Evolutionary conservation across 805 yeast genomes (phyloP).

Genomic region (Ascoidea rubescens): DNA sequence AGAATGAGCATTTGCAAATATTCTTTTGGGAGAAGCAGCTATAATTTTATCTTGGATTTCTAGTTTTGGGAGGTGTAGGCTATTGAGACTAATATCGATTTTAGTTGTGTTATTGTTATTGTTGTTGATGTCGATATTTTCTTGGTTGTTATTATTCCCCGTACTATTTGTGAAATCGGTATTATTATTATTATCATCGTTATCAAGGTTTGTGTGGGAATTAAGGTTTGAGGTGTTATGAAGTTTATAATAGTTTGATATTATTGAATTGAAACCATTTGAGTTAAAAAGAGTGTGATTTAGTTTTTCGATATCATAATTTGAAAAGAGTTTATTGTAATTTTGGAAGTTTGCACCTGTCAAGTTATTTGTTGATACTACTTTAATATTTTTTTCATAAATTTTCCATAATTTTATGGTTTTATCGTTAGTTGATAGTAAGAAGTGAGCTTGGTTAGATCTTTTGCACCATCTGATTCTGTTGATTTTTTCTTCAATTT

Average conservation of each 20-base stretch:
- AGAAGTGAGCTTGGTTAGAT: conserved; percentile 78
- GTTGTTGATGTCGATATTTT: conserved; percentile 1
- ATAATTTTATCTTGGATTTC: conserved; percentile 91
- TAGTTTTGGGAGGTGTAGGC: conserved; percentile 70
- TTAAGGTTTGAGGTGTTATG: conserved; percentile 6
- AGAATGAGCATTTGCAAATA: conserved; percentile 93
- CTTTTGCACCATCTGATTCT: conserved; percentile 93
- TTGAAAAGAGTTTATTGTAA: conserved; percentile 12
- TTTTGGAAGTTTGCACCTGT: background rate
- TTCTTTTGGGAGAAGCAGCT: conserved; percentile 85
- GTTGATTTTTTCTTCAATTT: conserved; percentile 96
- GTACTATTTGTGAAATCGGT: background rate
- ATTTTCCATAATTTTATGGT: conserved; percentile 98
- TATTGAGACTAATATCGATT: conserved; percentile 20
- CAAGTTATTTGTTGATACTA: conserved; percentile 85
- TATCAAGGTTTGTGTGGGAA: background rate
- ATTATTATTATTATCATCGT: too few relatives aligned
- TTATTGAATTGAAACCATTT: conserved; percentile 1
- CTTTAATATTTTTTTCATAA: conserved; percentile 78
- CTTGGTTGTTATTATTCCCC: conserved; percentile 2
- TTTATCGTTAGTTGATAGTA: conserved; percentile 89
- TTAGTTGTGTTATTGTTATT: background rate
- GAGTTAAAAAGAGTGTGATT: conserved; percentile 4
- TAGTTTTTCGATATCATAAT: too few relatives aligned
- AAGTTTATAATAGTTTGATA: too few relatives aligned